These are phyloP conservation scores for Fusarium devonianum DNA, from an alignment of 2,329 filamentous ascomycete species.

Conservation along the genomic window DNA sequence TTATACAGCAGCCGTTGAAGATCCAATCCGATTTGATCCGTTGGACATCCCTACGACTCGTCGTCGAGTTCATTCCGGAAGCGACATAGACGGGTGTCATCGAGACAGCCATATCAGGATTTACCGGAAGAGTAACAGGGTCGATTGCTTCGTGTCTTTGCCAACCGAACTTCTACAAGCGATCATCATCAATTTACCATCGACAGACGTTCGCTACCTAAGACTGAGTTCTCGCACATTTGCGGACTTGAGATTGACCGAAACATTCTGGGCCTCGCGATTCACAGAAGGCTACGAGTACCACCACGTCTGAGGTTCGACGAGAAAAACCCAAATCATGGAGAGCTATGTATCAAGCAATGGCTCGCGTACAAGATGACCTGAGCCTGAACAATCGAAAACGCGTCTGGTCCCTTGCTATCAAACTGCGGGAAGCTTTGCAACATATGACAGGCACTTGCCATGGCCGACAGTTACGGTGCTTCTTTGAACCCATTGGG, in stretches of 20 bases:
- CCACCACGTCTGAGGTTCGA: slow-evolving; percentile 7
- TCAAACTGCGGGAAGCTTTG: slow-evolving; percentile 1
- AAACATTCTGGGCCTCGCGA: slow-evolving; percentile 22
- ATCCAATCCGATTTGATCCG: slow-evolving; percentile 2
- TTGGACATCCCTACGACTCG: neutral
- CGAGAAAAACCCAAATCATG: slow-evolving; percentile 2
- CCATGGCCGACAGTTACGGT: neutral
- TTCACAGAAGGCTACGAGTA: slow-evolving; percentile 8
- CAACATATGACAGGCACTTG: slow-evolving; percentile 1
- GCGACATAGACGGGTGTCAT: too few species aligned
- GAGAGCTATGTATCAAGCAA: slow-evolving; percentile 1
- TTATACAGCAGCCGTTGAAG: neutral
- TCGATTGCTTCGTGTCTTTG: slow-evolving; percentile 6
- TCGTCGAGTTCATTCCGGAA: neutral
- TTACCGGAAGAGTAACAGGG: neutral
- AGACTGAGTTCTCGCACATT: slow-evolving; percentile 10
- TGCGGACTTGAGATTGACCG: slow-evolving; percentile 3
- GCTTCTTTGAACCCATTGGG: slow-evolving; percentile 6
- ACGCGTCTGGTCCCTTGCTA: slow-evolving; percentile 16
- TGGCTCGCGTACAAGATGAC: neutral
- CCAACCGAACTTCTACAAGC: slow-evolving; percentile 9
- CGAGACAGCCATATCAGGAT: neutral
- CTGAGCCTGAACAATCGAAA: slow-evolving; percentile 9
- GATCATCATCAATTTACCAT: slow-evolving; percentile 1
- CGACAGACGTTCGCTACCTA: slow-evolving; percentile 5